Base-by-base conservation (phyloP, 169 alveolate genomes). In the Cryptosporidium felis region DNA sequence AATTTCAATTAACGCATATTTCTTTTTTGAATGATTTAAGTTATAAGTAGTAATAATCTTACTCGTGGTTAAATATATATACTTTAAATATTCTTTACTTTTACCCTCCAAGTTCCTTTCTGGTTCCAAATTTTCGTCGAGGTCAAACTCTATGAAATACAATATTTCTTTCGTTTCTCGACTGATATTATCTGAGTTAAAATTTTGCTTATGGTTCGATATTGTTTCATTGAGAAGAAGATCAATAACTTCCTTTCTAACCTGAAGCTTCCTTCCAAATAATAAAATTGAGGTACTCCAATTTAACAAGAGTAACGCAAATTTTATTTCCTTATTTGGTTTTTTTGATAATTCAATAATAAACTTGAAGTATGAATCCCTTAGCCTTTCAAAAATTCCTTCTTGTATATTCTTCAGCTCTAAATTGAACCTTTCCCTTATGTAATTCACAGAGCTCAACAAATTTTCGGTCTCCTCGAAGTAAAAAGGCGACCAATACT, bases 401-500 rank as follows among this genome's bases (percentile, higher is more conserved):
- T 10, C 38, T 8, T 32, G 32, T 36, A 45, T 12, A n/a, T 44
- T 32, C 30, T 38, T 6, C 58, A 62, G 28, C 1, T 23, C 14
- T 6, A 65, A 41, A 32, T 65, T 10, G 4, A 65, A 32, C 8
- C 6, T 5, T 10, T 46, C 23, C n/a, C 36, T 26, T 46, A 65
- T 6, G 32, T 28, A n/a, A 38, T 21, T 9, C 23, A 74, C 56
- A 3, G 85, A 74, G 18, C 26, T 5, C 5, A 74, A 38, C 16
- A 74, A 32, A 12, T 53, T 49, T 3, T 53, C 59, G 9, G 85
- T 74, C 23, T 74, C 85, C 23, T 41, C 18, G 5, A 53, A 40
- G 36, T 74, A 21, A 21, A 74, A 3, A 14, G 85, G 85, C 21
- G 45, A 21, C 85, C 85, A 74, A 49, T 53, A 53, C 2, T 23